phyloP scores from a whole-genome alignment of 2,329 filamentous ascomycete genomes.

The Helotiales sp. region DNA sequence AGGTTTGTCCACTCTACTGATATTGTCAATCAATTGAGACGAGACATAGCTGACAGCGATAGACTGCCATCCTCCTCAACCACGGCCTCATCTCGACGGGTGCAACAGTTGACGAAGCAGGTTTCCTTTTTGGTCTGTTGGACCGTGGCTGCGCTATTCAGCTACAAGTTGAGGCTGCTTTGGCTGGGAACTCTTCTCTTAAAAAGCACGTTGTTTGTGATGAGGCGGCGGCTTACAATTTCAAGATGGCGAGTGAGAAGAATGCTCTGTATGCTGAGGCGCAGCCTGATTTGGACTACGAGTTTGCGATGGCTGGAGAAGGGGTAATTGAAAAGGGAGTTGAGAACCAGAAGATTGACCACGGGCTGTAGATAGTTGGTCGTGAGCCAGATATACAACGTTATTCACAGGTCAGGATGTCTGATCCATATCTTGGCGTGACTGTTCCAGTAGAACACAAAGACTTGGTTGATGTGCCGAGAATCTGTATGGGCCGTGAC shows the following conservation, averaged over 20 bases:
- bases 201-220: conserved; percentile 60
- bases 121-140: conserved; percentile 70
- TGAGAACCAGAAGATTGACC: conserved; percentile 40
- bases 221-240: conserved; percentile 59
- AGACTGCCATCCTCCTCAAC: conserved; percentile 69
- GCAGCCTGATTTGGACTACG: conserved; percentile 53
- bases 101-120: conserved; percentile 74
- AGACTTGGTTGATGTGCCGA: no score
- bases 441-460: no score
- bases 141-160: conserved; percentile 73
- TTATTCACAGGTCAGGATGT: background rate
- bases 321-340: conserved; percentile 41
- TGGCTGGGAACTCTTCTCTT: conserved; percentile 52
- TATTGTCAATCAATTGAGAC: background rate
- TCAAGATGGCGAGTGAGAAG: conserved; percentile 54
- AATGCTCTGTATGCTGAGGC: conserved; percentile 53
- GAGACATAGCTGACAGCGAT: background rate
- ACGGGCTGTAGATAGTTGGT: conserved; percentile 27
- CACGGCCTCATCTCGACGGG: conserved; percentile 76
- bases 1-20: conserved; percentile 24
- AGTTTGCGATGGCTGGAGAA: conserved; percentile 50
- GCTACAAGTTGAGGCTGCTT: conserved; percentile 70
- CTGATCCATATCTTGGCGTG: background rate
- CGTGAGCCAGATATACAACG: conserved; percentile 1
- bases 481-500: no score